Evolutionary conservation across 805 yeast species (phyloP).

Genomic region (Yamadazyma olivae): DNA sequence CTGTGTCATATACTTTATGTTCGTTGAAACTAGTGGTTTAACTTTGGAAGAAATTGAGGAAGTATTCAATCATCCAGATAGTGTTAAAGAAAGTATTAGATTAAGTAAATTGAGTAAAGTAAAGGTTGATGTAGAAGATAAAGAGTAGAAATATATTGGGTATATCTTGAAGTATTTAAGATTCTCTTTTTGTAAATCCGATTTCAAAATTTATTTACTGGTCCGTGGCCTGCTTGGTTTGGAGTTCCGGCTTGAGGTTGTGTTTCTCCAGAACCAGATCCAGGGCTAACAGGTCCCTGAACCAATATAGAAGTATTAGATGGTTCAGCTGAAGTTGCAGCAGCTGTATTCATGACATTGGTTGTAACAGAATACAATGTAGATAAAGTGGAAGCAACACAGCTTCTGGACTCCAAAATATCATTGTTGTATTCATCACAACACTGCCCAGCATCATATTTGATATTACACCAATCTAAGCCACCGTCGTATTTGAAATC

Average conservation of each 20-base stretch:
- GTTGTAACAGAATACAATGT: conserved; percentile 2
- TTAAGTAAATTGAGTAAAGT: conserved; percentile 1
- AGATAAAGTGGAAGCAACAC: conserved; percentile 3
- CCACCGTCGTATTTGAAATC: conserved; percentile 16
- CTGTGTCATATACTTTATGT: conserved; percentile 16
- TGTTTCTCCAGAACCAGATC: no score
- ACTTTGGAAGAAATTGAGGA: conserved; percentile 37
- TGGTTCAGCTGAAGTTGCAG: no score
- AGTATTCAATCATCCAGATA: conserved; percentile 12
- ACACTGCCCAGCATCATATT: conserved; percentile 13
- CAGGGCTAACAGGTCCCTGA: no score
- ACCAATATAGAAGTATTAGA: no score
- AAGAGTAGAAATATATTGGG: no score
- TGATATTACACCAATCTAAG: conserved; percentile 16
- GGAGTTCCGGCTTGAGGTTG: no score
- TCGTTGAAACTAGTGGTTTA: conserved; percentile 18
- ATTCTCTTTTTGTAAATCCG: no score
- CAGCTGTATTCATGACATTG: neutral
- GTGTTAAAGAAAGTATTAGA: conserved; percentile 10
- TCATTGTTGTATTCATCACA: conserved; percentile 7
- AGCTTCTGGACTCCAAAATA: conserved; percentile 3
- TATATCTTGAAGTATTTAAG: no score
- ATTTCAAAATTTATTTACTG: no score
- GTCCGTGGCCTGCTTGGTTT: no score
- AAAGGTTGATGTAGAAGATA: neutral